A percentile compares a stretch with the other conserved stretches of the same genome.
phyloP scores from a whole-genome alignment of 2,329 filamentous ascomycete species.

The Monilinia fructigena region DNA sequence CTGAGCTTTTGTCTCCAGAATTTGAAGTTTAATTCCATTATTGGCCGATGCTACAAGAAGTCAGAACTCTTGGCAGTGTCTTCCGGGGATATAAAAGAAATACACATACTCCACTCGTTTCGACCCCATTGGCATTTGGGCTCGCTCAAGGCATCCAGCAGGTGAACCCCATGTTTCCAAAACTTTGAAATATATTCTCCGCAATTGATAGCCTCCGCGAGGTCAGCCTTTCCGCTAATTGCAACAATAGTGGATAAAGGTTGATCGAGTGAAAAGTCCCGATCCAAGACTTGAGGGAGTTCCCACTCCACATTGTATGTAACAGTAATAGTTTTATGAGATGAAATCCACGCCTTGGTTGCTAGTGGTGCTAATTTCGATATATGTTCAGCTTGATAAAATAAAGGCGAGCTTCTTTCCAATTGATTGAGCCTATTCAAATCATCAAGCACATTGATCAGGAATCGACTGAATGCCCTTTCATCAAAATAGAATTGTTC shows the following conservation, averaged over 20 bases:
- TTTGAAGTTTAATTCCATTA: background rate
- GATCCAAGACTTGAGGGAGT: background rate
- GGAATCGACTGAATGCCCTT: background rate
- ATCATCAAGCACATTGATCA: background rate
- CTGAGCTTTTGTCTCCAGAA: background rate
- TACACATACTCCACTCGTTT: background rate
- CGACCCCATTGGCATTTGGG: background rate
- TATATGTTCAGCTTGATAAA: background rate
- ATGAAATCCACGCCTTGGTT: background rate
- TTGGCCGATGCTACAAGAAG: background rate
- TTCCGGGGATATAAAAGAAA: background rate
- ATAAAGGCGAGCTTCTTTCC: background rate
- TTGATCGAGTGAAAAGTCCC: background rate
- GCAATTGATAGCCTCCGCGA: background rate
- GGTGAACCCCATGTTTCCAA: background rate
- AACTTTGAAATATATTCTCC: background rate
- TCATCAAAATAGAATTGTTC: background rate
- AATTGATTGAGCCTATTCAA: background rate
- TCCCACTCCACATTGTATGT: conserved; percentile 1
- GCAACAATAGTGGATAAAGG: background rate
- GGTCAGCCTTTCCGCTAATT: background rate
- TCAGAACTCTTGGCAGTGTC: background rate
- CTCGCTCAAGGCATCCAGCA: background rate
- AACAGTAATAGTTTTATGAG: background rate
- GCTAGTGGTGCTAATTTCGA: background rate